Evolutionary conservation across 2,329 filamentous ascomycete genomes (phyloP), one percentile per base, ranked within the genome.

Genomic region (Ascosphaera aggregata): DNA sequence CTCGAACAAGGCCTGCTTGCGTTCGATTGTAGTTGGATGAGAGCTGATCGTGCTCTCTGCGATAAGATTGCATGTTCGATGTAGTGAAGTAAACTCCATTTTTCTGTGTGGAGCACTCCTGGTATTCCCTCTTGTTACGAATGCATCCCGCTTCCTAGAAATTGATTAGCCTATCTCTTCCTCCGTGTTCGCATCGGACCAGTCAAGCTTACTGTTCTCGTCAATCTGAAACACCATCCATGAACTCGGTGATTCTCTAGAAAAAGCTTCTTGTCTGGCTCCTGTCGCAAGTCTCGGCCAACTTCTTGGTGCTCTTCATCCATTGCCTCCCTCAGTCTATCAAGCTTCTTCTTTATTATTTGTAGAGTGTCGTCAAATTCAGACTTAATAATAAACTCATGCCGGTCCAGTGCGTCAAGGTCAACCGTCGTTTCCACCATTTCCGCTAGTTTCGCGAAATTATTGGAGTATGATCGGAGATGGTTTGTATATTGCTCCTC

Each of bases 351-450:
- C 39, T 81, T 74, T 47, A 98, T 91, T n/a, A 80, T 73, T 15
- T 78, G 73, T 30, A 98, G 64, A 40, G 75, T 71, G 42, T 94
- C 84, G 50, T 98, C 89, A 46, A 94, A 98, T 52, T 98, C 89
- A 1, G 91, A 80, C 59, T 95, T 98, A 67, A 98, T 98, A 49
- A 94, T 86, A 59, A 91, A 98, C 54, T 98, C 89, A 52, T 98
- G 89, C 47, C 89, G 84, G 50, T 98, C 86, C 9, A 98, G 70
- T 2, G 89, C 89, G 42, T 93, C 81, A 0, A 98, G 70, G 51
- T 98, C 89, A 11, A 98, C 85, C 0, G 91, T 98, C 1, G 89
- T 93, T 61, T 98, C 89, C 0, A 98, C 89, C 82, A 98, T 94
- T 54, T 98, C 89, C 51, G 86, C 80, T 9, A 98, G 65, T 53